Evolutionary conservation across 768 basidiomycete genomes (phyloP), one percentile per base, ranked within the genome.

Genomic region (Phaeolepiota aurea): DNA sequence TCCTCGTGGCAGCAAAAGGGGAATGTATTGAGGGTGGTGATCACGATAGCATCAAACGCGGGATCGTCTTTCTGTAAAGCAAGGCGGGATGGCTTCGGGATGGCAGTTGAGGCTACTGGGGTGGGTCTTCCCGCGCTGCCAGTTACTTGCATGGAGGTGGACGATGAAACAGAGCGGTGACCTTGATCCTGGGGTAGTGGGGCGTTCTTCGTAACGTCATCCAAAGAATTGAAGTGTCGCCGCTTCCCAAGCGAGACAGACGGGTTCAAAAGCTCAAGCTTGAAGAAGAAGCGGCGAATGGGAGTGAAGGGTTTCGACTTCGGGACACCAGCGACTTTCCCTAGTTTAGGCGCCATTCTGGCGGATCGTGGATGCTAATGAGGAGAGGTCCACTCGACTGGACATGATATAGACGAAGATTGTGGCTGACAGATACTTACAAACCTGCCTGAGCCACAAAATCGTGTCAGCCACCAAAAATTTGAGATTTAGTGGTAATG

Each of bases 1-100:
- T 87, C 82, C 44, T 82, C 79, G 52, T 87, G 81, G 56, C 80
- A 83, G 58, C 79, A 81, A 59, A 85, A 87, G 0, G 82, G 82
- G 7, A 72, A 62, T 16, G 55, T 57, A 31, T 69, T 62, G 10
- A 86, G 65, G 4, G 81, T 68, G 0, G 78, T 83, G 54, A 85
- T 74, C 28, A 84, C 65, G 31, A 85, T 62, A 5, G 73, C 76
- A 38, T 71, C 69, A 2, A 70, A 58, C 12, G 56, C 51, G 20
- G 72, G 69, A 43, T 79, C 74, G 42, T 75, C 74, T 42, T 76
- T 76, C 51, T 83, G 79, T 10, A 86, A 59, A 1, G 81, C 77
- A 30, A 83, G 58, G 40, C 72, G 61, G 3, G 67, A 60, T 5
- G 48, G 45, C 13, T 37, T 37, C 41, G 20, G 39, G 15, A 21